A percentile compares a stretch with the other conserved stretches of the same genome.
Conservation (phyloP, 176 grass and related monocot species). For the Avena insularis region DNA sequence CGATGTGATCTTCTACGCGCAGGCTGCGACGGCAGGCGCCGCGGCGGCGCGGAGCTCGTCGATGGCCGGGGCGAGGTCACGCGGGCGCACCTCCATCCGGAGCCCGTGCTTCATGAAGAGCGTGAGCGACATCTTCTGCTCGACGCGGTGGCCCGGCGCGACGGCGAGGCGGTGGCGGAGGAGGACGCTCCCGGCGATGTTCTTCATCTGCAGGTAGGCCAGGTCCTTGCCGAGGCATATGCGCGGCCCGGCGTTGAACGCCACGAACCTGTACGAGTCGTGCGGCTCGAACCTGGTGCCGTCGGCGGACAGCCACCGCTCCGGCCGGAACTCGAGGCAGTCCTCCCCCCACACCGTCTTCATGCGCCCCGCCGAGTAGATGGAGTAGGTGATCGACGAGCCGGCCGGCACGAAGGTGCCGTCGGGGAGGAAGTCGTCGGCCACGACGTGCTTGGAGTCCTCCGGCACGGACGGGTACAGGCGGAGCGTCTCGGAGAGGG, state of each 20-base stretch:
- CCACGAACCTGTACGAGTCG: constrained; percentile 86
- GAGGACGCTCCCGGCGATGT: constrained; percentile 84
- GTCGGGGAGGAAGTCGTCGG: constrained; percentile 83
- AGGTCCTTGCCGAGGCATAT: constrained; percentile 98
- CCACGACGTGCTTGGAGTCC: constrained; percentile 92
- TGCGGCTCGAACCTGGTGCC: constrained; percentile 74
- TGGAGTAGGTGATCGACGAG: constrained; percentile 90
- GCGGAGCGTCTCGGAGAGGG: constrained; percentile 87
- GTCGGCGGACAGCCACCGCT: constrained; percentile 81
- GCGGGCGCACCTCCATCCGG: constrained; percentile 66
- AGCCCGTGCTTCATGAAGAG: constrained; percentile 98
- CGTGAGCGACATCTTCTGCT: constrained; percentile 99
- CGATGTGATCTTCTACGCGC: constrained; percentile 28
- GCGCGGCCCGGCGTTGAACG: constrained; percentile 92
- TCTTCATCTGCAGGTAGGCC: constrained; percentile 98
- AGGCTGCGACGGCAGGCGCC: constrained; percentile 31
- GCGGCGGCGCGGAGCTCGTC: constrained; percentile 36
- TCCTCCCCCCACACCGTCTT: constrained; percentile 88
- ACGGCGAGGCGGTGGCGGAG: constrained; percentile 77
- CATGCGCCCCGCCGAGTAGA: constrained; percentile 93
- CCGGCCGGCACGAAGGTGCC: constrained; percentile 88
- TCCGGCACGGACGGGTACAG: constrained; percentile 95
- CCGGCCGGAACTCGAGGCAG: constrained; percentile 91
- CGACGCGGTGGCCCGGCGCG: constrained; percentile 77
- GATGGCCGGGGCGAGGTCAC: constrained; percentile 56